Evolutionary conservation across 305 asterid genomes (phyloP), one percentile per base, ranked within the genome.

Genomic region (Fraxinus platypoda): DNA sequence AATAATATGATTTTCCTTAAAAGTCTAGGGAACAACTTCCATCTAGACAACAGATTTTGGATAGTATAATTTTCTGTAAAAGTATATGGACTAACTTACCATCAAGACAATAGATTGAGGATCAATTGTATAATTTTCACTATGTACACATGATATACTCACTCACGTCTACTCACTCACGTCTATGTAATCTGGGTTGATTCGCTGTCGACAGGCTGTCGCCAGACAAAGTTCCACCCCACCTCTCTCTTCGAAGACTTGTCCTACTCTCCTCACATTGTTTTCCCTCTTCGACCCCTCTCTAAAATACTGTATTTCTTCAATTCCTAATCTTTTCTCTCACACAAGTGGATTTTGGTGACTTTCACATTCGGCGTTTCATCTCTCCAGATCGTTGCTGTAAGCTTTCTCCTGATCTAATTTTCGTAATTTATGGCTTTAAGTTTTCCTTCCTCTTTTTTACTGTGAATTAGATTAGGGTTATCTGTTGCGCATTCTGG

Each of bases 141-240:
- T 9, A 41, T 9, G 15, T 43, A 43, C 52, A 12, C 15, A 13
- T 43, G 54, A 43, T 12, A 0, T 13, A 46, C 57, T 13, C 6
- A 13, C 57, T 46, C 19, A 46, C 57, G 57, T 13, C 57, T 13
- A 46, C n/a, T n/a, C n/a, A n/a, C n/a, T n/a, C n/a, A n/a, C n/a
- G n/a, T n/a, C n/a, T 15, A 46, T 19, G 15, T 13, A 46, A 57
- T 57, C 81, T 84, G 85, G 95, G 87, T 86, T 88, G 88, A 90
- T 87, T 90, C 80, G 97, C 97, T 93, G 96, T 92, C 88, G 88
- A 92, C 97, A 93, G 97, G 81, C 96, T 93, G 97, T 93, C 89
- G 83, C 89, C 94, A 90, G 41, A 92, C 95, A 88, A 90, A 86
- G 87, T 75, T 82, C 89, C 91, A 76, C 92, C 64, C 19, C 64